Evolutionary conservation across 805 yeast genomes (phyloP), one percentile per base, ranked within the genome.

Genomic region (baker's yeast (Saccharomyces cerevisiae)): DNA sequence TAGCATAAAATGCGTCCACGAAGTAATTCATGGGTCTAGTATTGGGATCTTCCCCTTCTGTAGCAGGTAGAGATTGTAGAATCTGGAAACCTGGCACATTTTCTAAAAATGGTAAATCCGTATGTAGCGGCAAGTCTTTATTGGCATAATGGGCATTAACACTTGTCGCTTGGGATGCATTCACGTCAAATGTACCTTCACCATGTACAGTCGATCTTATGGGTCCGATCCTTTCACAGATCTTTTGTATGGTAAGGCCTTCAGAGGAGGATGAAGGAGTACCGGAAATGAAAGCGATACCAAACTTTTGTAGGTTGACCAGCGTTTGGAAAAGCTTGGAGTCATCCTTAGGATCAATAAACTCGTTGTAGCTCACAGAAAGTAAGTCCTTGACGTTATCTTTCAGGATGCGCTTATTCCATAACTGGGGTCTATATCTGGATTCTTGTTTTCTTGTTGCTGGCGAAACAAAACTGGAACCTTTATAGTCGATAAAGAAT

Each of bases 1-100:
- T 88, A 4, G 88, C 90, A 13, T 79, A 72, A 64, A 82, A 85
- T 2, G 88, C 79, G 67, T 87, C 95, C 11, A 82, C 81, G 71
- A 84, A 87, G 11, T 82, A 68, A 49, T 81, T 84, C 59, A 84
- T 87, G 10, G 90, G 92, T 11, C 89, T 90, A 9, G 60, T 59
- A 10, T 84, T 79, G 43, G 43, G 43, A 17, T 36, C 43, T 22
- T 62, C 64, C 41, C 61, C 59, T n/a, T 54, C 43, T 11, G 78
- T 70, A 61, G 81, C 80, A 49, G 75, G 68, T 41, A 82, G 76
- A 52, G 80, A 76, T 60, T 87, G 94, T 47, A 87, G 73, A 43
- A 85, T 66, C 67, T 87, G 91, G 47, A 87, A 70, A 0, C 92
- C 92, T 1, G 95, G 95, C 2, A 91, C 91, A 10, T 89, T 81